Base-by-base conservation (phyloP, 805 yeast genomes). In the Starmerella etchellsii region DNA sequence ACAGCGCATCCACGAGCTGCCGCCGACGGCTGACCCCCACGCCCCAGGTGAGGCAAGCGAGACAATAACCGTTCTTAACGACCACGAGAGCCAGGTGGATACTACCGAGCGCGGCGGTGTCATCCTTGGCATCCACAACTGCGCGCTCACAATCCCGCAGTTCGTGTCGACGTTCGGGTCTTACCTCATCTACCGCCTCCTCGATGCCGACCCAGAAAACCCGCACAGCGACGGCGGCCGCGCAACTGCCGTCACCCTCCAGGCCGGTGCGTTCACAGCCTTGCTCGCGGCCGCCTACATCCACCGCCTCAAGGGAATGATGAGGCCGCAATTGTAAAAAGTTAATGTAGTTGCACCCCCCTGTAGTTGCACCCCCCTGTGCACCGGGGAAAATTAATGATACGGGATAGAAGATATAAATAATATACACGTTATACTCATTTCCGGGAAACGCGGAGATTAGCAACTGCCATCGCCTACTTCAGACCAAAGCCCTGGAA, bases 401-500 rank as follows among this genome's bases (percentile, higher is more conserved):
- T n/a, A n/a, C n/a, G n/a, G n/a, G n/a, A n/a, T n/a, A n/a, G n/a
- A n/a, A n/a, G n/a, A n/a, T n/a, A n/a, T n/a, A n/a, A n/a, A n/a
- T n/a, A n/a, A n/a, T n/a, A n/a, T n/a, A n/a, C n/a, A n/a, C n/a
- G n/a, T n/a, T n/a, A n/a, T n/a, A n/a, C n/a, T n/a, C n/a, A n/a
- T n/a, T n/a, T n/a, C n/a, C n/a, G n/a, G n/a, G n/a, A n/a, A n/a
- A n/a, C n/a, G n/a, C n/a, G n/a, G n/a, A n/a, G n/a, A n/a, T n/a
- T n/a, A n/a, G n/a, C n/a, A n/a, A n/a, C n/a, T 10, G 7, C 25
- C 25, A 8, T 6, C 16, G 3, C 16, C 40, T 60, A 80, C 54
- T 71, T 75, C 20, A 82, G 66, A 0, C 91, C 95, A 65, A 88
- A 91, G 1, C 95, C 97, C 46, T 81, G 79, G 46, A 85, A 76